Percentiles rank a stretch among this genome's conserved stretches.
Conservation (phyloP, 2,329 filamentous ascomycete species). For the Stachybotrys chartarum region DNA sequence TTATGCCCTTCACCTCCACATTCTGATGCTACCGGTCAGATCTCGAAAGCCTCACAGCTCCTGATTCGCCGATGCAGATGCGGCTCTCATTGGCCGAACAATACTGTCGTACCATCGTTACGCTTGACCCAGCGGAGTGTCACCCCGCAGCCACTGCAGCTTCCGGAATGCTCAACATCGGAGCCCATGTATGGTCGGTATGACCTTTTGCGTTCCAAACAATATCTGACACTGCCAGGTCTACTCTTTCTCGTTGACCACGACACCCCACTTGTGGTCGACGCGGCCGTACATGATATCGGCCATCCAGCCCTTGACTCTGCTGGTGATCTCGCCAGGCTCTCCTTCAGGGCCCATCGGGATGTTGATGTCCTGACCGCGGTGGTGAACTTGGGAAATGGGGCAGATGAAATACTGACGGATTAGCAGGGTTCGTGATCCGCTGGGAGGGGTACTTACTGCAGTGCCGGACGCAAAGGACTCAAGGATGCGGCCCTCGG, state of each 20-base stretch:
- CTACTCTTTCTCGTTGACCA: constrained; percentile 53
- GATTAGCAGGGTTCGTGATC: constrained; percentile 9
- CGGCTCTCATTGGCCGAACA: too few species aligned
- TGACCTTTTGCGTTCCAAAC: too few species aligned
- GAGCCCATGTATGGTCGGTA: too few species aligned
- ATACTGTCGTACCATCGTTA: too few species aligned
- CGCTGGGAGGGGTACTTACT: constrained; percentile 42
- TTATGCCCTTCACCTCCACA: too few species aligned
- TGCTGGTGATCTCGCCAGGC: constrained; percentile 47
- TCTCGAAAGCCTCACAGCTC: too few species aligned
- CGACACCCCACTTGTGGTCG: constrained; percentile 62
- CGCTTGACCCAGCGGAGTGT: too few species aligned
- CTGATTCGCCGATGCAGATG: too few species aligned
- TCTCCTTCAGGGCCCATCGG: constrained; percentile 46
- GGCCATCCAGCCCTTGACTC: constrained; percentile 59
- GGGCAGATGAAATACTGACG: constrained; percentile 62
- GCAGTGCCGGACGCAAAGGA: constrained; percentile 84
- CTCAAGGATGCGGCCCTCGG: constrained; percentile 73
- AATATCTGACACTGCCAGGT: not conserved
- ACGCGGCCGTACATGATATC: constrained; percentile 70
- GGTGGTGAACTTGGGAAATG: constrained; percentile 61
- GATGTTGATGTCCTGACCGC: constrained; percentile 55
- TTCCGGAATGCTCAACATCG: too few species aligned
- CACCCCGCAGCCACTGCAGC: too few species aligned
- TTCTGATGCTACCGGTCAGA: too few species aligned